Base-by-base conservation (phyloP, 768 basidiomycete genomes). In the Piloderma croceum region DNA sequence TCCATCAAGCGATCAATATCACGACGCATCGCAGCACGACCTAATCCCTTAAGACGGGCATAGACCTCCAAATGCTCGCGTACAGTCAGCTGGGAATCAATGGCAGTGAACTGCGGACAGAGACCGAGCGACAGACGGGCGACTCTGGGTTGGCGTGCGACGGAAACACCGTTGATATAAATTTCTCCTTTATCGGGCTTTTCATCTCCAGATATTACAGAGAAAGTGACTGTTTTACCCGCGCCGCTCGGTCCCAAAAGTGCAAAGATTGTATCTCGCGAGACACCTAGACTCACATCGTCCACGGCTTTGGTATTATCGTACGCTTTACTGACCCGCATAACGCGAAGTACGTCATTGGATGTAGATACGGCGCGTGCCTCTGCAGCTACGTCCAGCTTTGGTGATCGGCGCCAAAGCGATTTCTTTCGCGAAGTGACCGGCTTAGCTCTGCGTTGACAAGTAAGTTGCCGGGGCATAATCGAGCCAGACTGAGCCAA, bases 31-130 rank as follows among this genome's bases (percentile, higher is more conserved):
- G 54, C 44, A 1, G 76, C 77, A 13, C 61, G 58, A 15, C 40
- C 44, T 15, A 90, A 62, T 3, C 87, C 87, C 55, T 88, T 87
- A 24, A 89, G 68, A 15, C 79, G 70, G 6, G 82, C 85, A 39
- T 86, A 87, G 7, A 88, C 67, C 44, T 70, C 44, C 24, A 89
- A 63, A 52, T 89, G 87, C 54, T 90, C 83, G 31, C 82, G 73
- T 18, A 87, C 85, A 5, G 83, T 87, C 31, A 89, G 57, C 51
- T 87, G 81, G 10, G 76, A 64, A 48, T 89, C 87, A 46, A 89
- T 87, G 2, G 87, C 85, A 2, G 85, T 86, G 59, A 87, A 86
- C 47, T 89, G 87, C 0, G 86, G 86, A 54, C 86, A 90, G 36
- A 90, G 82, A 3, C 87, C 87, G 6, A 90, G 73, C 18, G 77